A percentile compares a stretch with the other conserved stretches of the same genome.
Evolutionary conservation across 441 rosid genomes (phyloP).

Genomic region (Brassica balearica): DNA sequence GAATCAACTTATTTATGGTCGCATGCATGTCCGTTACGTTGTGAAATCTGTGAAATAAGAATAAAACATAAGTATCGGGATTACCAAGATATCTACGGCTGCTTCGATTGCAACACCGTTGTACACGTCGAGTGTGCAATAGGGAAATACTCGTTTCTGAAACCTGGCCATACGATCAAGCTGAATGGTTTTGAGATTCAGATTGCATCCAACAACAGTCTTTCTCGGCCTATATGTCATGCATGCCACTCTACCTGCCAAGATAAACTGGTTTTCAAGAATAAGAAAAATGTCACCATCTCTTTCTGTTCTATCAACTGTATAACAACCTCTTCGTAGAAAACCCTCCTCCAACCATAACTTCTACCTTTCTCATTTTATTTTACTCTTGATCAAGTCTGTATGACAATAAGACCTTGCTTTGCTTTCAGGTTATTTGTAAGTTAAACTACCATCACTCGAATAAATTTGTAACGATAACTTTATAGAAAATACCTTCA

Average conservation of each 20-base stretch:
- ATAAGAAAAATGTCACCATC: background rate
- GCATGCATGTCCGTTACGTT: background rate
- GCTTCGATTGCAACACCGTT: background rate
- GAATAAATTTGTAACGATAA: background rate
- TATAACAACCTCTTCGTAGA: background rate
- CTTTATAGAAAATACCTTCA: too few species aligned
- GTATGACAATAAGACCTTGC: background rate
- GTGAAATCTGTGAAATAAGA: background rate
- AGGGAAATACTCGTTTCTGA: background rate
- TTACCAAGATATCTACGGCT: background rate
- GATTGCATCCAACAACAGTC: background rate
- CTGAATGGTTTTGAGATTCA: background rate
- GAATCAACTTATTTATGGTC: background rate
- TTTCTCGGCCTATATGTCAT: background rate
- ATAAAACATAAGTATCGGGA: background rate
- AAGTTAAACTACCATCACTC: background rate
- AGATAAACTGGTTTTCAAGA: background rate
- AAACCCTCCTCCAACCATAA: background rate
- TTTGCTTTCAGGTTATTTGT: background rate
- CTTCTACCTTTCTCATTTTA: background rate
- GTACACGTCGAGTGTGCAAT: background rate
- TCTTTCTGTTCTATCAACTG: conserved; percentile 1
- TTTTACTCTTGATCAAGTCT: background rate
- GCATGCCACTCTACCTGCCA: background rate
- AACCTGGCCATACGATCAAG: background rate